Evolutionary conservation across 208 protist genomes (phyloP), one percentile per base, ranked within the genome.

Genomic region (Leishmania arabica): DNA sequence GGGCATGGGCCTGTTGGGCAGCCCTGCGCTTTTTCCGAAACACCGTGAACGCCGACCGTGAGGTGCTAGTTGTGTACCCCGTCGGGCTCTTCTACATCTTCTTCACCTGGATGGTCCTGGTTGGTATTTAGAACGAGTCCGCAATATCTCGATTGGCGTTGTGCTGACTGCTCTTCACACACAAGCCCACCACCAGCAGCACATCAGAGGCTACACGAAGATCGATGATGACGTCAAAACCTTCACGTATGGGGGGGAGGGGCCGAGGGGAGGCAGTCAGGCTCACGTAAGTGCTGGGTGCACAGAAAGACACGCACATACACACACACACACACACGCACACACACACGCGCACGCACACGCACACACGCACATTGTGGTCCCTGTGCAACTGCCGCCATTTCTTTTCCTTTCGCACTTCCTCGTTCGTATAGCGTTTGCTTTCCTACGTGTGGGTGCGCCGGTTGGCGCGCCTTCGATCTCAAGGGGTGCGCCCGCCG

Each of bases 31-130:
- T 99, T 77, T 91, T 99, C 62, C 77, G 86, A 15, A 85, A 84
- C 40, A 88, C 90, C 3, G 88, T 97, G 2, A 84, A 74, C 45
- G 72, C 74, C 9, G 81, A 93, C 34, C 79, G 91, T 19, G 88
- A 92, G 60, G 34, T 90, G 45, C 88, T 99, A 17, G 96, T 91
- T 11, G 68, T 98, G 13, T 99, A 98, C 86, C 98, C 98, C 0
- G 92, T 99, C 24, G 89, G 74, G 15, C 90, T 99, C 15, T 99
- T 99, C 83, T 99, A 98, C 83, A 71, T 96, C 68, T 91, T 95
- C 65, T 88, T 99, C 51, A 88, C 89, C 40, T 99, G 96, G 95
- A 94, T 99, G 90, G 81, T 96, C 8, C 68, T 90, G 11, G 90
- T 92, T 15, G 90, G 90, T 45, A 64, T 95, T 15, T 92, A 86